Percentiles rank a stretch among this genome's conserved stretches.
phyloP scores from a whole-genome alignment of 75 land plant genomes.

The Selaginella tamariscina region DNA sequence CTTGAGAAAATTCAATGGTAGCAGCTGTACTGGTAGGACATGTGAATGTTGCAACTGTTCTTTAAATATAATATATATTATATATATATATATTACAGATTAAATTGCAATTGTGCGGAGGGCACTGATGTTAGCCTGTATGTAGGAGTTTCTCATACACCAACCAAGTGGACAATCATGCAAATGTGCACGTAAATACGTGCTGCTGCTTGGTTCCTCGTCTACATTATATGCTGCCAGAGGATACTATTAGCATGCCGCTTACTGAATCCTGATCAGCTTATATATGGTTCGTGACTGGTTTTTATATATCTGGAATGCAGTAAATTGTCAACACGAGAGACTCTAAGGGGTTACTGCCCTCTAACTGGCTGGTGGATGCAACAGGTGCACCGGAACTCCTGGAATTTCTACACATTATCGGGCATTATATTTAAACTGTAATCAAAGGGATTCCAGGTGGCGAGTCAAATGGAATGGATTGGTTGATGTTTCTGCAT shows the following conservation, averaged over 20 bases:
- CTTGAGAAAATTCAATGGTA: not conserved
- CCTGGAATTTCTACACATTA: too few relatives aligned
- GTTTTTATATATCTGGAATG: not conserved
- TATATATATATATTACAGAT: not conserved
- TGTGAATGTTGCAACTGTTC: not conserved
- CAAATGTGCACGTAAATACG: not conserved
- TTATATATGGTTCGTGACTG: not conserved
- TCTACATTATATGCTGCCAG: not conserved
- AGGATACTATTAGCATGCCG: not conserved
- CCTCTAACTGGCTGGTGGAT: too few relatives aligned
- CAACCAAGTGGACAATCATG: not conserved
- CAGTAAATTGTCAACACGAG: slow-evolving; percentile 1
- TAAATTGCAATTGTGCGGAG: not conserved
- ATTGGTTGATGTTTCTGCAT: too few relatives aligned
- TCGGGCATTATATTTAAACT: too few relatives aligned
- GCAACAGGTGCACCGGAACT: too few relatives aligned
- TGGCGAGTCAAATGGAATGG: too few relatives aligned
- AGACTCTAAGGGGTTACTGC: not conserved
- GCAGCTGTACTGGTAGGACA: not conserved
- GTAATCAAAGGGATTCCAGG: too few relatives aligned
- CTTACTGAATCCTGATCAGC: not conserved
- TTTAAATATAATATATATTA: not conserved
- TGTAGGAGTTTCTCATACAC: not conserved
- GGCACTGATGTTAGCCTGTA: not conserved
- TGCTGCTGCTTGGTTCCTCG: not conserved